phyloP scores from a whole-genome alignment of 345 rosid species.

The Boechera retrofracta region DNA sequence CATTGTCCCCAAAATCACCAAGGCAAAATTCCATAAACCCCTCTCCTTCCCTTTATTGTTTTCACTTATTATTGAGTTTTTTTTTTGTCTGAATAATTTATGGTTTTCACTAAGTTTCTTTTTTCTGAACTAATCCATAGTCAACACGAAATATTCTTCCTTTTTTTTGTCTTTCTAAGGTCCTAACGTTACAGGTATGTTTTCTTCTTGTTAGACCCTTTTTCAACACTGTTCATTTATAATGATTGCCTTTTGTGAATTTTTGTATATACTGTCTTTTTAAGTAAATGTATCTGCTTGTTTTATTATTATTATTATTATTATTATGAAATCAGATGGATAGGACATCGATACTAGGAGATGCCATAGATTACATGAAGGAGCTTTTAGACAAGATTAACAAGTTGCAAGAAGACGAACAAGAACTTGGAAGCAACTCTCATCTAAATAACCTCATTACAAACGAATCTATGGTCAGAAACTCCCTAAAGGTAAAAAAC shows the following conservation, averaged over 20 bases:
- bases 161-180: neutral
- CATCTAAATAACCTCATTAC: conserved; percentile 39
- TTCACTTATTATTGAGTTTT: no score
- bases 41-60: neutral
- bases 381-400: conserved; percentile 61
- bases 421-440: conserved; percentile 36
- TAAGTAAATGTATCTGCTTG: neutral
- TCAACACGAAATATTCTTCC: neutral
- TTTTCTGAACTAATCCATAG: neutral
- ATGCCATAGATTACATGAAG: conserved; percentile 65
- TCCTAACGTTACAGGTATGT: conserved; percentile 18
- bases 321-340: conserved; percentile 51
- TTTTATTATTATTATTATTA: neutral
- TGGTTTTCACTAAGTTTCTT: neutral
- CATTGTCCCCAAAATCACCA: conserved; percentile 76
- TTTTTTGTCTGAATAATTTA: neutral
- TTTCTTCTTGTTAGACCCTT: conserved; percentile 12
- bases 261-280: neutral
- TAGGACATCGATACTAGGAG: conserved; percentile 64
- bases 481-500: conserved; percentile 71
- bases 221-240: neutral
- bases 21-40: conserved; percentile 4
- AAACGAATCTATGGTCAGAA: conserved; percentile 55
- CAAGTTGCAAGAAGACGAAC: conserved; percentile 48
- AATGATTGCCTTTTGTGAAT: neutral